Conservation (phyloP, 2,329 filamentous ascomycete genomes). For the Venturia oleaginea region DNA sequence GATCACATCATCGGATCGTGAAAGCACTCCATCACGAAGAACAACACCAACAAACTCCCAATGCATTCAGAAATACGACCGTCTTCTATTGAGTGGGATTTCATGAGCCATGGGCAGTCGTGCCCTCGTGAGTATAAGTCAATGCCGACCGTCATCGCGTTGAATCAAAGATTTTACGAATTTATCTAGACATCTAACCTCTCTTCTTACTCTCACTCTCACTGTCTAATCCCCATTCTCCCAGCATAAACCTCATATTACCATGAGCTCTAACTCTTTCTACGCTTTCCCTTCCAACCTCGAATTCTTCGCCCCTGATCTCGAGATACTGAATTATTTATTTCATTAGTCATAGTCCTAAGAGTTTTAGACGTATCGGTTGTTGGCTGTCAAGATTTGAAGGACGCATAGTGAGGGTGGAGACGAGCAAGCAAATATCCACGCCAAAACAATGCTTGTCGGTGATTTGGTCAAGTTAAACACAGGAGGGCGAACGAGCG, state of each 20-base stretch:
- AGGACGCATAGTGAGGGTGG: slow-evolving; percentile 17
- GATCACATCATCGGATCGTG: not conserved
- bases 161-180: not conserved
- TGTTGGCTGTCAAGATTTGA: slow-evolving; percentile 33
- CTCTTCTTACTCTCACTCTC: not conserved
- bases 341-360: not conserved
- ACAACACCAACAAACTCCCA: not conserved
- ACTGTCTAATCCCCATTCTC: slow-evolving; percentile 53
- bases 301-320: slow-evolving; percentile 32
- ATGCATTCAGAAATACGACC: not conserved
- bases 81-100: not conserved
- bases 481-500: not conserved
- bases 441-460: slow-evolving; percentile 1
- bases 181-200: not conserved
- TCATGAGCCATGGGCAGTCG: not conserved
- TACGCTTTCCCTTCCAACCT: slow-evolving; percentile 32
- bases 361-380: slow-evolving; percentile 20
- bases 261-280: no score
- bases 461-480: slow-evolving; percentile 1
- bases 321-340: slow-evolving; percentile 32
- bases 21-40: not conserved
- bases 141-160: not conserved
- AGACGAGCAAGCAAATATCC: slow-evolving; percentile 15
- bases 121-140: not conserved
- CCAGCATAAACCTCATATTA: slow-evolving; percentile 34